phyloP scores from a whole-genome alignment of 176 grass and related monocot species.

The Carex cristatella region DNA sequence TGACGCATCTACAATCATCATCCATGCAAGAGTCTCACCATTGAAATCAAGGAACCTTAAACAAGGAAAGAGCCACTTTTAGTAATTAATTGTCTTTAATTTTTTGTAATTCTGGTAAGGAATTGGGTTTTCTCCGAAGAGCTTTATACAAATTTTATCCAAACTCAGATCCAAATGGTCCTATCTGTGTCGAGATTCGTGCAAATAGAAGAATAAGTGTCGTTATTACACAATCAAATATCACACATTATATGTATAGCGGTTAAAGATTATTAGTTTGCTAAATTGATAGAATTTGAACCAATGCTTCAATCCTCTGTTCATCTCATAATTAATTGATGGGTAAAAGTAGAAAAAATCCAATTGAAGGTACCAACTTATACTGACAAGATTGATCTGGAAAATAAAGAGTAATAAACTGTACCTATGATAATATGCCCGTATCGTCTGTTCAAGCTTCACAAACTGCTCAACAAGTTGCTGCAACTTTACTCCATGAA shows the following conservation, averaged over 20 bases:
- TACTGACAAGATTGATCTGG: not conserved
- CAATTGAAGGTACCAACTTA: not conserved
- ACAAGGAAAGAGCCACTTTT: not conserved
- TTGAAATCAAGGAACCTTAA: constrained; percentile 67
- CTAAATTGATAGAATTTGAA: not conserved
- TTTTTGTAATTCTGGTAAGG: not conserved
- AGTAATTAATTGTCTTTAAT: not conserved
- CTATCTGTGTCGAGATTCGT: too few relatives aligned
- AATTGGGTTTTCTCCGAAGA: too few relatives aligned
- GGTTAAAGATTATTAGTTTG: not conserved
- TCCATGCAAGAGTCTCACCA: constrained; percentile 79
- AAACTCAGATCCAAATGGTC: too few relatives aligned
- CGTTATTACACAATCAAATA: not conserved
- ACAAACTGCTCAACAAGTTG: constrained; percentile 44
- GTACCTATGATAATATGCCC: constrained; percentile 65
- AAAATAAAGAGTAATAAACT: not conserved
- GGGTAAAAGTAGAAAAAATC: too few relatives aligned
- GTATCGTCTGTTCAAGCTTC: constrained; percentile 51
- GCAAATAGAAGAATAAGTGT: not conserved
- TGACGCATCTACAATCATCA: constrained; percentile 80
- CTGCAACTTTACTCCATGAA: constrained; percentile 32
- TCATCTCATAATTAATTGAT: too few relatives aligned
- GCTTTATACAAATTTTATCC: too few relatives aligned
- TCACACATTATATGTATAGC: not conserved
- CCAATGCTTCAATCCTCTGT: not conserved